Conservation (phyloP, 2,329 filamentous ascomycete species). For the Trichoderma sp. region DNA sequence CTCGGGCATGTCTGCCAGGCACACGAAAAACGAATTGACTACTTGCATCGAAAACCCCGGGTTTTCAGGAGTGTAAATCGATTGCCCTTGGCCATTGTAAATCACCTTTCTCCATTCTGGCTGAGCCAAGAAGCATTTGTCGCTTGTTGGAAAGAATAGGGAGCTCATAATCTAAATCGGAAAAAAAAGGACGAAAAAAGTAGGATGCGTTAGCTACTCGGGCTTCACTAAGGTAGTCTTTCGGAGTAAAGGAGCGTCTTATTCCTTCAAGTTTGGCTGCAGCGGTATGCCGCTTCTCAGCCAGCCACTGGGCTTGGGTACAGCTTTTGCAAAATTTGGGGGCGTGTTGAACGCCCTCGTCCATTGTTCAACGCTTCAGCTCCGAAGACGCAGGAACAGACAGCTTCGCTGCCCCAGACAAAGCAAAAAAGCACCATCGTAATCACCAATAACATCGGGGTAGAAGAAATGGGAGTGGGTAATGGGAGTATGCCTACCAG, state of each 20-base stretch:
- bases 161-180: conserved; percentile 37
- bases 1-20: conserved; percentile 36
- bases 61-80: conserved; percentile 29
- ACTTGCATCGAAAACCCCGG: conserved; percentile 27
- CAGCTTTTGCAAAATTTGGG: neutral
- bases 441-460: neutral
- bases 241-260: neutral
- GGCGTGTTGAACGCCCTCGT: neutral
- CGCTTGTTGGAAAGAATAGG: conserved; percentile 36
- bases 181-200: neutral
- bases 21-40: conserved; percentile 35
- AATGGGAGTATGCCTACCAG: conserved; percentile 31
- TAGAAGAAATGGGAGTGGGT: neutral
- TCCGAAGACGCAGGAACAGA: conserved; percentile 4
- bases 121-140: conserved; percentile 38
- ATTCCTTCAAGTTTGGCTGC: neutral
- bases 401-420: neutral
- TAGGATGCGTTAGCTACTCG: neutral
- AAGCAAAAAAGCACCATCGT: neutral
- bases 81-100: conserved; percentile 27
- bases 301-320: neutral
- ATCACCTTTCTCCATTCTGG: conserved; percentile 39
- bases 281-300: neutral
- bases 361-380: neutral
- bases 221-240: neutral